phyloP scores from a whole-genome alignment of 1,284 basidiomycete genomes.

The Phenoliferia sp. region DNA sequence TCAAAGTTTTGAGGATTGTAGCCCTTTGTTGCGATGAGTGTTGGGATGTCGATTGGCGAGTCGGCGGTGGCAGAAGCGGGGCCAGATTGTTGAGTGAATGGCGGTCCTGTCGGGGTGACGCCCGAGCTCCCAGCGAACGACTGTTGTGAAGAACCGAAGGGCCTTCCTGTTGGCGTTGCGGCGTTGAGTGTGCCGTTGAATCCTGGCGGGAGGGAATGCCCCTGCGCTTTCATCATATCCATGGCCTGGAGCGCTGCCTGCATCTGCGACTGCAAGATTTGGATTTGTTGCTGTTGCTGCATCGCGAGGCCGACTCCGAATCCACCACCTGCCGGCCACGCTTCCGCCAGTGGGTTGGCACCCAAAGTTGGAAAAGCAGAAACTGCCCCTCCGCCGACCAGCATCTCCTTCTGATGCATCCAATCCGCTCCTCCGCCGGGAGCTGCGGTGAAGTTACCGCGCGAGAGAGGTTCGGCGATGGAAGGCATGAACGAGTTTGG shows the following conservation, averaged over 20 bases:
- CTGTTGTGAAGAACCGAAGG: background rate
- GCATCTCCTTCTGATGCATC: conserved; percentile 24
- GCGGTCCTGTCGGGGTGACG: background rate
- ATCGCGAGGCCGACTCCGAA: conserved; percentile 14
- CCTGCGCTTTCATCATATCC: conserved; percentile 24
- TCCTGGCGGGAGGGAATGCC: conserved; percentile 1
- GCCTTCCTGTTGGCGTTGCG: background rate
- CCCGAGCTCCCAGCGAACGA: background rate
- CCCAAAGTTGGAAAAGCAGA: conserved; percentile 2
- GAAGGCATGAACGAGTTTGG: background rate
- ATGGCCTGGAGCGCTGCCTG: conserved; percentile 21
- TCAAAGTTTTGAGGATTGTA: conserved; percentile 87
- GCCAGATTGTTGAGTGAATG: background rate
- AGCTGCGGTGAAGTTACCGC: conserved; percentile 14
- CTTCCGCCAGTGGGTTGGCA: background rate
- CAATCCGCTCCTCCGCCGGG: conserved; percentile 22
- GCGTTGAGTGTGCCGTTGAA: background rate
- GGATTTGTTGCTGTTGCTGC: conserved; percentile 30
- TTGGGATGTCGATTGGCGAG: conserved; percentile 64
- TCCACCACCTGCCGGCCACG: conserved; percentile 4
- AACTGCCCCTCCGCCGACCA: conserved; percentile 8
- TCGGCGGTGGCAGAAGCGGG: conserved; percentile 3
- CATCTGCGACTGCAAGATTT: conserved; percentile 27
- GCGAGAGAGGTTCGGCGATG: conserved; percentile 1
- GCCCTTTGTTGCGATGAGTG: conserved; percentile 77